These are phyloP conservation scores for Helminthosporium solani DNA, from an alignment of 2,329 filamentous ascomycete species.

Conservation along the genomic window DNA sequence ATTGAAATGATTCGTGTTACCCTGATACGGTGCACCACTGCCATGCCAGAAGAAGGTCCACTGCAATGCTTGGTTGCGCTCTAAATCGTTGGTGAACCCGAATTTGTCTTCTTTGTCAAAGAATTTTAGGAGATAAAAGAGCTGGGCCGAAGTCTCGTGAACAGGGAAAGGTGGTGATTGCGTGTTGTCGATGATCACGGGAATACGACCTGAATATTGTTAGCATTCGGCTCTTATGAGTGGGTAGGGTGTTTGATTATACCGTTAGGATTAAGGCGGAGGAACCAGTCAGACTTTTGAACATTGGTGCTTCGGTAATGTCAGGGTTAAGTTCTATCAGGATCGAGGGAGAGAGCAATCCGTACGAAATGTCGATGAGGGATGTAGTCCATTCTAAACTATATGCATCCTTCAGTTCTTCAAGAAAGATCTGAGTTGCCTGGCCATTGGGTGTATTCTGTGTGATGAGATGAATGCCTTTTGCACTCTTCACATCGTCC, in stretches of 20 bases:
- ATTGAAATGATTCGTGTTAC: slow-evolving; percentile 50
- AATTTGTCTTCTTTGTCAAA: slow-evolving; percentile 56
- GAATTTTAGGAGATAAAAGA: slow-evolving; percentile 55
- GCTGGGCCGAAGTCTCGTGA: slow-evolving; percentile 55
- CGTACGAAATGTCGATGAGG: slow-evolving; percentile 35
- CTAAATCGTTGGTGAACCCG: slow-evolving; percentile 54
- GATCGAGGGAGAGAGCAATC: neutral
- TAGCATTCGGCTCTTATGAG: slow-evolving; percentile 15
- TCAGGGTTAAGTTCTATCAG: slow-evolving; percentile 33
- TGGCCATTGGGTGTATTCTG: slow-evolving; percentile 54
- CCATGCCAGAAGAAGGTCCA: slow-evolving; percentile 60
- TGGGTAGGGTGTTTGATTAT: slow-evolving; percentile 5
- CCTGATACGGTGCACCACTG: slow-evolving; percentile 44
- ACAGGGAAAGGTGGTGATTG: slow-evolving; percentile 54
- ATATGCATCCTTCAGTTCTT: slow-evolving; percentile 55
- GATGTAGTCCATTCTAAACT: slow-evolving; percentile 52
- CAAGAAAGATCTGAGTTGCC: slow-evolving; percentile 56
- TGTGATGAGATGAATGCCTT: slow-evolving; percentile 55
- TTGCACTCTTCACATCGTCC: slow-evolving; percentile 19
- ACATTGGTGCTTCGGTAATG: slow-evolving; percentile 47
- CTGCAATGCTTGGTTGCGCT: slow-evolving; percentile 52
- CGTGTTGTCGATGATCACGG: slow-evolving; percentile 63
- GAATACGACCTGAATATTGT: slow-evolving; percentile 53
- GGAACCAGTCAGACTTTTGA: slow-evolving; percentile 59
- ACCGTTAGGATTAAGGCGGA: slow-evolving; percentile 51